A percentile compares a stretch with the other conserved stretches of the same genome.
Conservation (phyloP, 805 yeast genomes). For the Cyberlindnera euphorbiae region DNA sequence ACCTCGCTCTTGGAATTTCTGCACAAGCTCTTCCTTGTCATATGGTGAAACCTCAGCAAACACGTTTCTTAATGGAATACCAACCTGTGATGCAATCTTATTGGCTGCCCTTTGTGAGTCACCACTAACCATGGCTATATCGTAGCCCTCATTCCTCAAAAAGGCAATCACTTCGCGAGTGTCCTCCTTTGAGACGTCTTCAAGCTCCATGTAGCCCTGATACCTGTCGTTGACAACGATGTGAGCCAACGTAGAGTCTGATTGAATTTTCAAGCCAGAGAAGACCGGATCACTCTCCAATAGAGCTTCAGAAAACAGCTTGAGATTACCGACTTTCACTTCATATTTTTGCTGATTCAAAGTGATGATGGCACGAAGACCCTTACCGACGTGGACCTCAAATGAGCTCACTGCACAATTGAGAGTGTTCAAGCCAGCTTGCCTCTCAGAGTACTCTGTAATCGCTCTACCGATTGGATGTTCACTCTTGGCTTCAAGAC, state of each 20-base stretch:
- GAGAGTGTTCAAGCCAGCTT: constrained; percentile 6
- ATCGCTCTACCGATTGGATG: constrained; percentile 87
- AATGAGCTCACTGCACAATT: constrained; percentile 16
- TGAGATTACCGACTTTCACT: constrained; percentile 51
- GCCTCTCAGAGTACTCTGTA: constrained; percentile 31
- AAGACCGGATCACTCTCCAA: constrained; percentile 13
- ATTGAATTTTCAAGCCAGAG: constrained; percentile 19
- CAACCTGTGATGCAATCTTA: constrained; percentile 60
- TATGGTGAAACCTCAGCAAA: constrained; percentile 75
- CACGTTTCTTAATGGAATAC: constrained; percentile 58
- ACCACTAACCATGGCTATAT: constrained; percentile 87
- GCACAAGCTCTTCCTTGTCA: constrained; percentile 67
- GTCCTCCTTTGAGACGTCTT: constrained; percentile 65
- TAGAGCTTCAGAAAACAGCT: constrained; percentile 14
- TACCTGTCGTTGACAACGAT: constrained; percentile 54
- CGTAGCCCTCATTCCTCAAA: constrained; percentile 46
- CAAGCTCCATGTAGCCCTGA: constrained; percentile 61
- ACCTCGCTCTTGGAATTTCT: constrained; percentile 43
- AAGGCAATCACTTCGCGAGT: constrained; percentile 55
- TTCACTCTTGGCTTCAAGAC: constrained; percentile 67
- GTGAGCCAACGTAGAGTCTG: constrained; percentile 45
- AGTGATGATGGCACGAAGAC: constrained; percentile 27
- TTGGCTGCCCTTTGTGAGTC: constrained; percentile 64
- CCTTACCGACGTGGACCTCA: constrained; percentile 35
- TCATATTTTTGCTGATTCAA: constrained; percentile 21